These are phyloP conservation scores for Aureobasidium sp. DNA, from an alignment of 2,329 filamentous ascomycete genomes.

Conservation along the genomic window DNA sequence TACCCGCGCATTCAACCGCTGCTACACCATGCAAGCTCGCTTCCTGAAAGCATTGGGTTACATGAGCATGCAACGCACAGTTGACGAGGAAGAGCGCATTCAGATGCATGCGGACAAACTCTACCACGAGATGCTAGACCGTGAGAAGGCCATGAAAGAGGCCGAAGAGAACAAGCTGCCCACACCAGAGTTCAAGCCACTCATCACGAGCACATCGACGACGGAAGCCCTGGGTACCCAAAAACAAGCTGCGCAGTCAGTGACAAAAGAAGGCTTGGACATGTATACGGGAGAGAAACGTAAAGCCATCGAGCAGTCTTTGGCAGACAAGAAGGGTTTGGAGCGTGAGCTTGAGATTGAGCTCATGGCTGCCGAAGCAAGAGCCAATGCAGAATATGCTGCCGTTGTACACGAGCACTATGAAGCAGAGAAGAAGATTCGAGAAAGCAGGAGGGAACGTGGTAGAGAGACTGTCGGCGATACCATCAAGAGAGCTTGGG, in stretches of 20 bases:
- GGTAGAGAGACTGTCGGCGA: slow-evolving; percentile 42
- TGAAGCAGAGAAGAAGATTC: slow-evolving; percentile 49
- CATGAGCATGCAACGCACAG: slow-evolving; percentile 58
- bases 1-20: slow-evolving; percentile 72
- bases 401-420: slow-evolving; percentile 49
- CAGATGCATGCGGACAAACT: slow-evolving; percentile 93
- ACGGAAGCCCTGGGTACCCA: slow-evolving; percentile 23
- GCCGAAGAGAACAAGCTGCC: slow-evolving; percentile 52
- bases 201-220: slow-evolving; percentile 35
- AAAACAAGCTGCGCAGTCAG: not conserved
- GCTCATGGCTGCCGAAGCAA: slow-evolving; percentile 56
- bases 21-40: slow-evolving; percentile 84
- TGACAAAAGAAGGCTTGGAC: slow-evolving; percentile 15
- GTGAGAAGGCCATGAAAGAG: slow-evolving; percentile 67
- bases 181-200: slow-evolving; percentile 53
- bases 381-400: slow-evolving; percentile 55
- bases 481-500: slow-evolving; percentile 30
- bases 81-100: slow-evolving; percentile 69
- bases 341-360: slow-evolving; percentile 58
- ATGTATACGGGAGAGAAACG: slow-evolving; percentile 26
- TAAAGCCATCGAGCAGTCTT: slow-evolving; percentile 24
- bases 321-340: slow-evolving; percentile 32
- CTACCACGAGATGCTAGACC: slow-evolving; percentile 78
- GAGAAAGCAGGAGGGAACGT: slow-evolving; percentile 51
- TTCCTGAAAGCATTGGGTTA: slow-evolving; percentile 90